phyloP scores from a whole-genome alignment of 1,284 basidiomycete genomes.

The Anthracocystis setariae region DNA sequence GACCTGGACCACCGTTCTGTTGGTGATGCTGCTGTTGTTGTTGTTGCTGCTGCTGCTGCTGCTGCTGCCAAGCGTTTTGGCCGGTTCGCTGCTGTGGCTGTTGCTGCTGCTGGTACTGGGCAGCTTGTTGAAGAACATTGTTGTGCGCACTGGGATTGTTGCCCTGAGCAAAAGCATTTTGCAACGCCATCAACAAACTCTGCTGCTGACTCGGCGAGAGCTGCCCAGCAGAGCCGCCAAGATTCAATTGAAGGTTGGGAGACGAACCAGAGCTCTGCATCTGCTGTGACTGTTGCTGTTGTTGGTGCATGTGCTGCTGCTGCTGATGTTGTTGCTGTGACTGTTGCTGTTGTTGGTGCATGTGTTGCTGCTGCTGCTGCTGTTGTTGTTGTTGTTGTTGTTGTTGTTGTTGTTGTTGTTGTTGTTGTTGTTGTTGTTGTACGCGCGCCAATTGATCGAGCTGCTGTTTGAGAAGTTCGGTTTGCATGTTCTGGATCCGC shows the following conservation, averaged over 20 bases:
- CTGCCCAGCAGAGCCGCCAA: constrained; percentile 21
- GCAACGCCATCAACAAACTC: constrained; percentile 37
- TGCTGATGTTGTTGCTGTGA: constrained; percentile 25
- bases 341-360: no score
- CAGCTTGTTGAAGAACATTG: constrained; percentile 39
- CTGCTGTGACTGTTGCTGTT: no score
- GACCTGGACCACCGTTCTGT: constrained; percentile 16
- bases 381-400: constrained; percentile 15
- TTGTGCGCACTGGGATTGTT: constrained; percentile 42
- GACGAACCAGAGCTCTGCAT: constrained; percentile 3
- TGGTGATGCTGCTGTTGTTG: constrained; percentile 22
- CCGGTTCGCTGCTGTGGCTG: no score
- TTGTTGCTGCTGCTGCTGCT: constrained; percentile 14
- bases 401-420: constrained; percentile 12
- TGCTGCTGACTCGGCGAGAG: constrained; percentile 46
- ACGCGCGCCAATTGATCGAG: constrained; percentile 53
- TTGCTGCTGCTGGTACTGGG: constrained; percentile 24
- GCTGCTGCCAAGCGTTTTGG: no score
- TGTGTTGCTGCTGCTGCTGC: constrained; percentile 20
- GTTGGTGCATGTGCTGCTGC: constrained; percentile 14
- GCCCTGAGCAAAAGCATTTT: constrained; percentile 42
- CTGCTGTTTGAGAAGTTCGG: constrained; percentile 56
- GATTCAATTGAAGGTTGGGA: constrained; percentile 24
- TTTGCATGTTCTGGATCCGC: constrained; percentile 59
- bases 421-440: constrained; percentile 20